phyloP scores from a whole-genome alignment of 2,329 filamentous ascomycete species.

The Penicillium sp. region DNA sequence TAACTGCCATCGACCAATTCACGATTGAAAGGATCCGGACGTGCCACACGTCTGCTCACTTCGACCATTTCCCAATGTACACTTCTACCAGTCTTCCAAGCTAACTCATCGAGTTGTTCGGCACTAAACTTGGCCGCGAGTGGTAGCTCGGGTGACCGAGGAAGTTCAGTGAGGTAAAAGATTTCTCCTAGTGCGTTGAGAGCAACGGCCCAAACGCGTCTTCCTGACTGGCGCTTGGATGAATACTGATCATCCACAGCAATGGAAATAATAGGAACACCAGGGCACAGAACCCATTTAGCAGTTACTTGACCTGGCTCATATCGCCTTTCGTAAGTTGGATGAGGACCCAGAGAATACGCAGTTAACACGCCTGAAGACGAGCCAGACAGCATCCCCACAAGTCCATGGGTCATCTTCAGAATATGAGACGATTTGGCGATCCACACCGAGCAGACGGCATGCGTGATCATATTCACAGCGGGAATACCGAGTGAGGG shows the following conservation, averaged over 20 bases:
- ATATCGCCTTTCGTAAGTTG: conserved; percentile 61
- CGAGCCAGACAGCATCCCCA: conserved; percentile 81
- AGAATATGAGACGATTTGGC: conserved; percentile 76
- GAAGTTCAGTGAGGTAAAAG: conserved; percentile 76
- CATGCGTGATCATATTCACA: conserved; percentile 67
- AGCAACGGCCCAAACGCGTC: conserved; percentile 85
- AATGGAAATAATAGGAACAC: conserved; percentile 84
- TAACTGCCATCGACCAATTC: conserved; percentile 70
- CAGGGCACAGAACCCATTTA: conserved; percentile 86
- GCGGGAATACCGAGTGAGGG: conserved; percentile 73
- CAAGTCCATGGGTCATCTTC: conserved; percentile 68
- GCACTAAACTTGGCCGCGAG: conserved; percentile 40
- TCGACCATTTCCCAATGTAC: conserved; percentile 81
- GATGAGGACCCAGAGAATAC: conserved; percentile 69
- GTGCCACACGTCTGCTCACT: conserved; percentile 68
- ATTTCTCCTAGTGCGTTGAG: conserved; percentile 91
- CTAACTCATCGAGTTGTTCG: conserved; percentile 61
- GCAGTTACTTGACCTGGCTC: conserved; percentile 76
- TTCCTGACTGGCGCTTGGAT: conserved; percentile 64
- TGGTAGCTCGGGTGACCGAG: conserved; percentile 54
- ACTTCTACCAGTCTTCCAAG: conserved; percentile 77
- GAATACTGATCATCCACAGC: conserved; percentile 81
- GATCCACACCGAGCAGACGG: conserved; percentile 81
- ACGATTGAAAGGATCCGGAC: conserved; percentile 70
- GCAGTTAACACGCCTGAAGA: conserved; percentile 78